Evolutionary conservation across 352 stramenopile species (phyloP), one percentile per base, ranked within the genome.

Genomic region (Globisporangium rhizosaccharum): DNA sequence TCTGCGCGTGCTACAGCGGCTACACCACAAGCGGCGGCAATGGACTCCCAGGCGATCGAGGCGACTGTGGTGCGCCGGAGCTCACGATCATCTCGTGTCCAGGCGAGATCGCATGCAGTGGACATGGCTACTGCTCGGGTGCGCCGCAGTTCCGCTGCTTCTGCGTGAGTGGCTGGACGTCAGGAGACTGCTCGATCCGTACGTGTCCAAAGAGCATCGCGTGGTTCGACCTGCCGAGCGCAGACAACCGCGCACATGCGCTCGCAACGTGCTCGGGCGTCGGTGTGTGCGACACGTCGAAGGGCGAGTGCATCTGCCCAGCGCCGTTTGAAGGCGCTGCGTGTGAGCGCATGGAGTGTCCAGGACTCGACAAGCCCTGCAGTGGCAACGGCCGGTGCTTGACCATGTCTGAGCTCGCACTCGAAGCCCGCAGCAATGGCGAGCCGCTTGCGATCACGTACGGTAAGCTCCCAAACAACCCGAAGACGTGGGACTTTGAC

Each of bases 1-100:
- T 94, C 28, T 98, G 92, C 63, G 75, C 62, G 8, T 98, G 92
- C 67, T 97, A 83, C 70, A 50, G 63, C 7, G 81, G 77, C 10
- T 97, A 85, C 61, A 92, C 77, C 14, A 94, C 81, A 17, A 91
- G 81, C 53, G 66, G 76, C 25, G 81, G 83, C 53, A 60, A 72
- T 33, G 83, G 81, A 0, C 56, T 50, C 6, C 65, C 67, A 25
- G 83, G 83, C 3, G 70, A 87, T 30, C 79, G 83, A 18, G 79
- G 82, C n/a, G 83, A 92, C 67, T 92, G 83, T 20, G 83, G 82
- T 18, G 73, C 79, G 18, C 65, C 75, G 7, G 62, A 77, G 46
- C 65, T 66, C 2, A 75, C 73, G 20, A 79, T 87, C 41, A 82
- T 73, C 39, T 61, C 75, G 3, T 87, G 77, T 33, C 77, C 77